Base-by-base conservation (phyloP, 2,329 filamentous ascomycete species). In the Sporothrix schenckii region DNA sequence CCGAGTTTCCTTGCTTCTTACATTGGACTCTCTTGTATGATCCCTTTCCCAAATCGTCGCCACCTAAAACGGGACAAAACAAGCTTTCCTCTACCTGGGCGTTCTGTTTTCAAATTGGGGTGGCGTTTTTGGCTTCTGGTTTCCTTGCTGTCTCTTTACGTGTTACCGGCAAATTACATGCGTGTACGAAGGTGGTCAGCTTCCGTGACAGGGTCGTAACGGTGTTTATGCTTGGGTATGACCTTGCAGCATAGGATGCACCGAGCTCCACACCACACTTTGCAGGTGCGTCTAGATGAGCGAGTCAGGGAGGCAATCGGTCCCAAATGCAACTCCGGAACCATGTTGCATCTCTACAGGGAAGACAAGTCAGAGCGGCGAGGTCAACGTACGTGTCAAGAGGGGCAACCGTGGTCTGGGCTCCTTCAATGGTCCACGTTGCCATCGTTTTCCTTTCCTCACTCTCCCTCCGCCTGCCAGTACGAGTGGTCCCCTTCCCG, bases 131-230 rank as follows among this genome's bases (percentile, higher is more conserved):
- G 6, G 56, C 27, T 47, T 27, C 34, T n/a, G 3, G 56, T 63
- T 54, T 30, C 52, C 24, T 54, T 30, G 52, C 24, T 54, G 21
- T 13, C 58, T 19, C 14, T 10, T 19, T 60, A 61, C 39, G 58
- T 47, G 47, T 63, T 2, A 3, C 14, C 11, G 11, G 41, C 14
- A 44, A 13, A 39, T 13, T 47, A 14, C 39, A n/a, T 34, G 44
- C 61, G 27, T 21, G 63, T 34, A 44, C 19, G 34, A 44, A 2
- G n/a, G 52, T 68, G 44, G 27, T 39, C 41, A 14, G 41, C 41
- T 49, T 39, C 66, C 53, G 66, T 60, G 34, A 60, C 41, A 68
- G 66, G 54, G 53, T 68, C 14, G 50, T 24, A 56, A 47, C 39
- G n/a, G 41, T 21, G 34, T 27, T 63, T 47, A 63, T 63, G 58